Percentiles rank a stretch among this genome's conserved stretches.
phyloP scores from a whole-genome alignment of 345 rosid species.

The Hirschfeldia incana region DNA sequence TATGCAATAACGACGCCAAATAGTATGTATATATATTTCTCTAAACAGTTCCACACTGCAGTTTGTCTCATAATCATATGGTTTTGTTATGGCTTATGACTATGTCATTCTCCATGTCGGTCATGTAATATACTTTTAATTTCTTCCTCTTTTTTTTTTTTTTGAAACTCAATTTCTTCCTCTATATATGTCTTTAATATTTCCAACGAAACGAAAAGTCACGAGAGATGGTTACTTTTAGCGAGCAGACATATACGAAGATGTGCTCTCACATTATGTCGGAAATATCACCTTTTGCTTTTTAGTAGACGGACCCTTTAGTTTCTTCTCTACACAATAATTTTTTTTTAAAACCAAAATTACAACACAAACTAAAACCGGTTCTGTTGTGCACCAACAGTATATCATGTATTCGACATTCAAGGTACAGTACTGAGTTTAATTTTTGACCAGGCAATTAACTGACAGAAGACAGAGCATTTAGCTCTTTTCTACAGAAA shows the following conservation, averaged over 20 bases:
- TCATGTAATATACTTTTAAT: not conserved
- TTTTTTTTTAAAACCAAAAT: no score
- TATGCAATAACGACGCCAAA: not conserved
- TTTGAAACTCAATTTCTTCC: no score
- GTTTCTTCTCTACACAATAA: no score
- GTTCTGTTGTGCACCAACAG: not conserved
- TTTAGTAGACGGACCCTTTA: no score
- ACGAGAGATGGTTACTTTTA: not conserved
- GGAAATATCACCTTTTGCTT: no score
- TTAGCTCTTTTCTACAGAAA: no score
- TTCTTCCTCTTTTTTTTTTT: no score
- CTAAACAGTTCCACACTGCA: not conserved
- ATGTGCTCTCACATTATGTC: no score
- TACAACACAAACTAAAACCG: no score
- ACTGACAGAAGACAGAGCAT: no score
- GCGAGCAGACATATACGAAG: no score
- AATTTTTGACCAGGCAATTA: no score
- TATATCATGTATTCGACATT: not conserved
- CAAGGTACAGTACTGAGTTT: not conserved
- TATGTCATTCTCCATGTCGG: not conserved
- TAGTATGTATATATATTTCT: not conserved
- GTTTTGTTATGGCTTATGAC: not conserved
- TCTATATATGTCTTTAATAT: not conserved
- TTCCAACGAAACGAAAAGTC: not conserved
- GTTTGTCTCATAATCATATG: not conserved